phyloP scores from a whole-genome alignment of 805 yeast species.

The Metschnikowia anglica region DNA sequence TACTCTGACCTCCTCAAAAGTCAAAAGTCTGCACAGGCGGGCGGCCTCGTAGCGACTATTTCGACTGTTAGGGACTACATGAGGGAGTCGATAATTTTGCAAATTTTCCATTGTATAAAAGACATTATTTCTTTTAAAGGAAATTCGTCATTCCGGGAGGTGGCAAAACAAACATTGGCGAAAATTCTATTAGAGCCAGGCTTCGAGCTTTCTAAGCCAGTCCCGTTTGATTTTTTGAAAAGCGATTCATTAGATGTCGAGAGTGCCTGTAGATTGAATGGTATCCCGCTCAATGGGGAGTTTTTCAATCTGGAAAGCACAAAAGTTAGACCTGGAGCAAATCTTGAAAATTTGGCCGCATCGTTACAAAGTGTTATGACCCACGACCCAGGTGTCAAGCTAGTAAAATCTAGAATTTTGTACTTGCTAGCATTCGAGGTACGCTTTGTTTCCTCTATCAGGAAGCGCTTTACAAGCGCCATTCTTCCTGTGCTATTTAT shows the following conservation, averaged over 20 bases:
- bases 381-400: constrained; percentile 10
- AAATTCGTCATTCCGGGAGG: constrained; percentile 25
- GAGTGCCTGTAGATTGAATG: constrained; percentile 32
- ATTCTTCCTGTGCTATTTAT: constrained; percentile 58
- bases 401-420: constrained; percentile 53
- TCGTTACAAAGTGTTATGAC: constrained; percentile 2
- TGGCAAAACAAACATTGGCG: constrained; percentile 43
- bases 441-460: constrained; percentile 52
- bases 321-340: constrained; percentile 15
- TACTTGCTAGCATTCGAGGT: constrained; percentile 57
- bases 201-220: constrained; percentile 32
- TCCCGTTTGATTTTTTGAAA: constrained; percentile 26
- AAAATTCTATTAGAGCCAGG: constrained; percentile 41
- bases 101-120: constrained; percentile 52
- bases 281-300: constrained; percentile 30
- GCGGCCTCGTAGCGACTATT: constrained; percentile 58
- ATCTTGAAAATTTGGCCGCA: constrained; percentile 1
- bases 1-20: constrained; percentile 29
- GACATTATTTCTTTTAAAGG: constrained; percentile 33
- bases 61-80: constrained; percentile 49
- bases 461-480: constrained; percentile 49
- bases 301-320: constrained; percentile 26
- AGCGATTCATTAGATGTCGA: constrained; percentile 14
- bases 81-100: constrained; percentile 47
- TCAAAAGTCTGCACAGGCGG: constrained; percentile 40